Percentiles rank a stretch among this genome's conserved stretches.
Evolutionary conservation across 768 basidiomycete genomes (phyloP).

Genomic region (Melanogaster broomeanus): DNA sequence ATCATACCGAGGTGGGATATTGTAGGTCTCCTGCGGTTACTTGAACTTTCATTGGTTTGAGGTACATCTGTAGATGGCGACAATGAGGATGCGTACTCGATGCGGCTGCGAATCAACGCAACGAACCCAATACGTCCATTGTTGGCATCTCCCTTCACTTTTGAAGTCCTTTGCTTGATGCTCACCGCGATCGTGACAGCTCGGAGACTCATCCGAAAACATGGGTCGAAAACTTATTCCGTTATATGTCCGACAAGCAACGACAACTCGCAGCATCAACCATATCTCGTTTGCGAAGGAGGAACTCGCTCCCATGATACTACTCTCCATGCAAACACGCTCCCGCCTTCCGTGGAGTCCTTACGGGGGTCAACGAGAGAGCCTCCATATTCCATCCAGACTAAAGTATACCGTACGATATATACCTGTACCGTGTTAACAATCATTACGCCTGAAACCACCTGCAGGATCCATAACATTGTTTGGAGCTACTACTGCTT

Average conservation of each 20-base stretch:
- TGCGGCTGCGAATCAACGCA: constrained; percentile 17
- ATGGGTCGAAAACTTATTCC: constrained; percentile 15
- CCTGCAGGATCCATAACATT: constrained; percentile 67
- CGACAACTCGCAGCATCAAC: constrained; percentile 7
- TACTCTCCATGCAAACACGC: too few species aligned
- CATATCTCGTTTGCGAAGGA: constrained; percentile 13
- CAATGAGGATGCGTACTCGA: constrained; percentile 25
- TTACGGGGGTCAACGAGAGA: too few species aligned
- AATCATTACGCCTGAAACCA: constrained; percentile 48
- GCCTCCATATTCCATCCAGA: not conserved
- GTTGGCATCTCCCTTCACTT: constrained; percentile 7
- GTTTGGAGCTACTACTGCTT: constrained; percentile 48
- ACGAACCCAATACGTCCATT: constrained; percentile 1
- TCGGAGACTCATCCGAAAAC: constrained; percentile 2
- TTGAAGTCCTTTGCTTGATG: not conserved
- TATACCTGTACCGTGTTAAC: not conserved
- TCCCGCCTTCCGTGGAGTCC: too few species aligned
- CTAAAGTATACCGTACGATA: not conserved
- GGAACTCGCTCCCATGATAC: constrained; percentile 8
- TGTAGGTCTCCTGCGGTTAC: constrained; percentile 19
- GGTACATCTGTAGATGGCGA: constrained; percentile 21
- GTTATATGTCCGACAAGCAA: constrained; percentile 12
- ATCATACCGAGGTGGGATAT: constrained; percentile 18
- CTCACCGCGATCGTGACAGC: constrained; percentile 1
- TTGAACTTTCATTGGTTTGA: not conserved